Conservation (phyloP, 768 basidiomycete genomes). For the Trametes maxima region DNA sequence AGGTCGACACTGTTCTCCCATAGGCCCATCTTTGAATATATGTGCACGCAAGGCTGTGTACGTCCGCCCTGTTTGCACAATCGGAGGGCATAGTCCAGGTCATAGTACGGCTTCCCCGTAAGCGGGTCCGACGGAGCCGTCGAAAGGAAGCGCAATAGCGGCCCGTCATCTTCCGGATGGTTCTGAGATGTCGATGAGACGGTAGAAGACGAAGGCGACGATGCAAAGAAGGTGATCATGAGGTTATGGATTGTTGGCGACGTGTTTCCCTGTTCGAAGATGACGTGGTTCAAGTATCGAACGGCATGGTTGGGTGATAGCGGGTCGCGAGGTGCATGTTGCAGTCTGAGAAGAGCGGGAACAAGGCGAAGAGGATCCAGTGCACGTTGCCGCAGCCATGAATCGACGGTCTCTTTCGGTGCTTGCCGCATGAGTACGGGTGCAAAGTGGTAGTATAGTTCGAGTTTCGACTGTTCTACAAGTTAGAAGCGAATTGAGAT, state of each 20-base stretch:
- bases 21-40: conserved; percentile 96
- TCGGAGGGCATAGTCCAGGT: conserved; percentile 94
- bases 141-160: conserved; percentile 80
- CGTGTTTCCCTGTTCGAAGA: conserved; percentile 79
- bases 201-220: conserved; percentile 44
- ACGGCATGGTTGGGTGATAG: conserved; percentile 83
- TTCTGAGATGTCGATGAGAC: conserved; percentile 45
- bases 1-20: conserved; percentile 97
- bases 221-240: conserved; percentile 83
- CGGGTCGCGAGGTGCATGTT: conserved; percentile 72
- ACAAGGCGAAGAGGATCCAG: conserved; percentile 85
- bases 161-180: conserved; percentile 65
- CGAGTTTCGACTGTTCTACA: conserved; percentile 65
- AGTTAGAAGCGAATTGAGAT: not conserved
- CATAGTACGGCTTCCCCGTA: conserved; percentile 89
- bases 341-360: conserved; percentile 83
- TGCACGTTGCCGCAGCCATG: conserved; percentile 82
- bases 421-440: conserved; percentile 84
- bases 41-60: conserved; percentile 90
- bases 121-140: conserved; percentile 80
- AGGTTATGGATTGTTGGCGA: conserved; percentile 93
- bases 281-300: conserved; percentile 82
- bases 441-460: conserved; percentile 92
- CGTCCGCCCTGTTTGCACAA: conserved; percentile 83
- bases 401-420: conserved; percentile 89